These are phyloP conservation scores for Fomitopsis pulvina DNA, from an alignment of 768 basidiomycete species.

Conservation along the genomic window DNA sequence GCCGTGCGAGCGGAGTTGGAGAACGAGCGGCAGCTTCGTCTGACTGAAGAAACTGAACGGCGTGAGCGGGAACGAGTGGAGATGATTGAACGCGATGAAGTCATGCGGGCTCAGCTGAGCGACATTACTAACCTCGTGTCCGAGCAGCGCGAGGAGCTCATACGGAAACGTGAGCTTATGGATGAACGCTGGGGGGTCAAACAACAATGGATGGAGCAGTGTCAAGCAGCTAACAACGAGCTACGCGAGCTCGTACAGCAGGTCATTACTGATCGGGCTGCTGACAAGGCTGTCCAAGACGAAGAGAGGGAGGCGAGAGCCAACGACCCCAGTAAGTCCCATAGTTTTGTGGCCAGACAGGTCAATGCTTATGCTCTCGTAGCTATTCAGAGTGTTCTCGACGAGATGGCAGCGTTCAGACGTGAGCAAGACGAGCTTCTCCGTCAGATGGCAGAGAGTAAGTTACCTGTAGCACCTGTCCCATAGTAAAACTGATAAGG, in stretches of 20 bases:
- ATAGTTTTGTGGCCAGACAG: not conserved
- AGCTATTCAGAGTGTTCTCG: constrained; percentile 58
- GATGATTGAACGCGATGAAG: constrained; percentile 52
- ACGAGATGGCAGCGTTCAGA: constrained; percentile 53
- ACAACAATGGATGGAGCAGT: constrained; percentile 46
- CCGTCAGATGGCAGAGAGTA: constrained; percentile 16
- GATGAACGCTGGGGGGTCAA: constrained; percentile 65
- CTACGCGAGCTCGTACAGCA: constrained; percentile 56
- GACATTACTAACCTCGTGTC: constrained; percentile 73
- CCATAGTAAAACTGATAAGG: not conserved
- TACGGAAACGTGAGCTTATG: constrained; percentile 51
- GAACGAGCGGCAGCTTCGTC: constrained; percentile 50
- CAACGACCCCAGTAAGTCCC: constrained; percentile 46
- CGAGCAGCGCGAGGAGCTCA: constrained; percentile 53
- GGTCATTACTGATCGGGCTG: constrained; percentile 49
- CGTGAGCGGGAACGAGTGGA: constrained; percentile 56
- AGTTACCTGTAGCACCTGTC: no score
- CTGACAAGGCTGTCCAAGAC: constrained; percentile 42
- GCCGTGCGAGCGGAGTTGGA: constrained; percentile 42
- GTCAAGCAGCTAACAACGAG: constrained; percentile 50
- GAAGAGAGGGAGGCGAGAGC: constrained; percentile 48
- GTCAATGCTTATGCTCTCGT: constrained; percentile 14
- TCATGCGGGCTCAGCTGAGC: constrained; percentile 49
- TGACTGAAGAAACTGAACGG: constrained; percentile 54
- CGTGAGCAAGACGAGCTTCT: constrained; percentile 35